A percentile compares a stretch with the other conserved stretches of the same genome.
Conservation (phyloP, 148 eudicot genomes). For the Chenopodium quinoa region DNA sequence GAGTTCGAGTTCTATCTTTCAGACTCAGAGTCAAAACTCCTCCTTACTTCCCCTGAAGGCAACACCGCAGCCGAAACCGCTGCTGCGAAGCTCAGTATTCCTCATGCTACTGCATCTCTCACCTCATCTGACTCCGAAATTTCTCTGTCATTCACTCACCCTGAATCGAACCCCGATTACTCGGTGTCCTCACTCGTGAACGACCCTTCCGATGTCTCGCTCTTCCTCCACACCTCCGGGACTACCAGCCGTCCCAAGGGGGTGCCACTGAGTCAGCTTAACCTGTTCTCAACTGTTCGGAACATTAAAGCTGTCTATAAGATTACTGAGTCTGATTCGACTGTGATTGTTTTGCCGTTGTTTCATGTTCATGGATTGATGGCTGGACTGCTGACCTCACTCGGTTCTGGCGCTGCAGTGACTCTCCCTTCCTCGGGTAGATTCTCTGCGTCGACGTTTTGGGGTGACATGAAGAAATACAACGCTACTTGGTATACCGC, state of each 20-base stretch:
- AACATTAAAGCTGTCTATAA: constrained; percentile 72
- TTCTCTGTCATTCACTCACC: constrained; percentile 30
- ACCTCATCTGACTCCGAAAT: constrained; percentile 34
- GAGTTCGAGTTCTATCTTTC: constrained; percentile 92
- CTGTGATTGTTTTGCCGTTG: constrained; percentile 80
- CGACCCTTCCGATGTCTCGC: constrained; percentile 68
- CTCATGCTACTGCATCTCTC: constrained; percentile 42
- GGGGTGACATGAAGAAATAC: constrained; percentile 70
- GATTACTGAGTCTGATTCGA: constrained; percentile 75
- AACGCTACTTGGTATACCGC: constrained; percentile 96
- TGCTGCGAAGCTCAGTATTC: constrained; percentile 58
- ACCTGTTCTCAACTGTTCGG: constrained; percentile 58
- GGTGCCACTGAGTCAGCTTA: constrained; percentile 78
- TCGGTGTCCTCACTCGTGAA: constrained; percentile 32
- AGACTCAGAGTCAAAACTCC: constrained; percentile 78
- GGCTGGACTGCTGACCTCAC: constrained; percentile 67
- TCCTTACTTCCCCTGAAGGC: constrained; percentile 64
- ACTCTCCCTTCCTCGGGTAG: constrained; percentile 73
- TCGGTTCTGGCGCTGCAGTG: constrained; percentile 75
- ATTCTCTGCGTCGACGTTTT: constrained; percentile 83
- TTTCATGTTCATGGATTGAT: constrained; percentile 89
- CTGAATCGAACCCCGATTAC: constrained; percentile 21
- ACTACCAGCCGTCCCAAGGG: constrained; percentile 98
- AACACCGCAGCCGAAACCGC: constrained; percentile 64
- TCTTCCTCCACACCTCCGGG: constrained; percentile 97